These are phyloP conservation scores for Striga hermonthica DNA, from an alignment of 305 asterid genomes.

Conservation along the genomic window DNA sequence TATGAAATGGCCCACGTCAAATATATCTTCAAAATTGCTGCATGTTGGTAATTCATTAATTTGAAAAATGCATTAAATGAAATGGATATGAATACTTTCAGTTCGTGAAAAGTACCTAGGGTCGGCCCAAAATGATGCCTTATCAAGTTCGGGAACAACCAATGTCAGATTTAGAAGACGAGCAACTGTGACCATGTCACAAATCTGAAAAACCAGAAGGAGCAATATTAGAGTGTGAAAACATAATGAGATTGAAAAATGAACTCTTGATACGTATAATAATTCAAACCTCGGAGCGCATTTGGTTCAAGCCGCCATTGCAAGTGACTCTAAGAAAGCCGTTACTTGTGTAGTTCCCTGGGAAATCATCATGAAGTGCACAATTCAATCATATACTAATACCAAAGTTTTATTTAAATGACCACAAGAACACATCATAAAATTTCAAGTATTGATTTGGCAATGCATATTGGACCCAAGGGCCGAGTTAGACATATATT, in stretches of 20 bases:
- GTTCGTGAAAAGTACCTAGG: conserved; percentile 62
- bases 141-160: conserved; percentile 95
- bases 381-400: conserved; percentile 3
- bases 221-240: conserved; percentile 36
- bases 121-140: conserved; percentile 98
- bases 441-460: conserved; percentile 4
- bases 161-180: conserved; percentile 89
- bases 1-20: conserved; percentile 84
- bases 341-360: conserved; percentile 91
- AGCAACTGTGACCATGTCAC: conserved; percentile 96
- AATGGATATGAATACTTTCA: conserved; percentile 19
- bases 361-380: conserved; percentile 26
- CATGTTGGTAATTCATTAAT: conserved; percentile 33
- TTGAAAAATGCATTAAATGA: conserved; percentile 19
- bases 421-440: conserved; percentile 8
- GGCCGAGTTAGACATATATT: not conserved
- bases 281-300: conserved; percentile 90
- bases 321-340: conserved; percentile 93
- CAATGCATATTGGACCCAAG: not conserved
- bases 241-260: conserved; percentile 19
- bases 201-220: conserved; percentile 60
- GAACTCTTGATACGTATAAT: conserved; percentile 10
- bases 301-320: conserved; percentile 99
- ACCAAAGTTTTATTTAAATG: conserved; percentile 1
- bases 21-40: conserved; percentile 95